These are phyloP conservation scores for Allomyces macrogynus DNA, from an alignment of 192 early-diverging fungal genomes.

Conservation along the genomic window DNA sequence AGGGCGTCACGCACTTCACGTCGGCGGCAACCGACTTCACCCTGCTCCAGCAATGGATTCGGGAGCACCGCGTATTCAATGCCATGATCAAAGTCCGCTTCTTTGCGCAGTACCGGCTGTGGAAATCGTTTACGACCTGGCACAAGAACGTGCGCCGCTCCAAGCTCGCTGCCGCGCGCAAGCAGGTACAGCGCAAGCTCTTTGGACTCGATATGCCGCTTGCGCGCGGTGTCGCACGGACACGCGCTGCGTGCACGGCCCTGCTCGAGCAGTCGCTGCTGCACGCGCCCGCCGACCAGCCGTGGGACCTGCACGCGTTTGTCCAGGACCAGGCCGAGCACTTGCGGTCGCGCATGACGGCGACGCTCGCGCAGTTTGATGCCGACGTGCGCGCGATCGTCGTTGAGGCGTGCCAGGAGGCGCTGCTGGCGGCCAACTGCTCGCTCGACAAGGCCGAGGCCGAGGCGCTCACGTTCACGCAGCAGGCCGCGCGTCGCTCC, in stretches of 20 bases:
- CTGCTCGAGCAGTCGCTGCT: neutral
- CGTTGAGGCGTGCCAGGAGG: conserved; percentile 1
- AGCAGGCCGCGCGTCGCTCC: conserved; percentile 30
- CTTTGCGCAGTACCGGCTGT: conserved; percentile 28
- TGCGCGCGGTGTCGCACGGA: neutral
- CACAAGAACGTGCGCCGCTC: conserved; percentile 19
- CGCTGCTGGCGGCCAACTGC: neutral
- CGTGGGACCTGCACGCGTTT: neutral
- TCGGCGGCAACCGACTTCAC: conserved; percentile 16
- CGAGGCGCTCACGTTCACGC: conserved; percentile 26
- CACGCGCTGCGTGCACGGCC: neutral
- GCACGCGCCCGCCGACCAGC: neutral
- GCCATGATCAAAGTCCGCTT: conserved; percentile 27
- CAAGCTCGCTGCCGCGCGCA: conserved; percentile 20
- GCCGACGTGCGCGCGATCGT: neutral
- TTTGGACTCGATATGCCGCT: conserved; percentile 23
- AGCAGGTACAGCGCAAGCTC: conserved; percentile 15
- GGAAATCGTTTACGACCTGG: conserved; percentile 39
- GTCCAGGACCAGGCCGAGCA: neutral
- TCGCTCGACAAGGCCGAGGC: neutral
- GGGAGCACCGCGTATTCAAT: conserved; percentile 31
- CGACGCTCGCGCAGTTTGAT: neutral
- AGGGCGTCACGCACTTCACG: conserved; percentile 30
- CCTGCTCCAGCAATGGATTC: conserved; percentile 24
- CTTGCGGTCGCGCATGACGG: neutral